Base-by-base conservation (phyloP, 805 yeast genomes). In the Hanseniaspora vineae region DNA sequence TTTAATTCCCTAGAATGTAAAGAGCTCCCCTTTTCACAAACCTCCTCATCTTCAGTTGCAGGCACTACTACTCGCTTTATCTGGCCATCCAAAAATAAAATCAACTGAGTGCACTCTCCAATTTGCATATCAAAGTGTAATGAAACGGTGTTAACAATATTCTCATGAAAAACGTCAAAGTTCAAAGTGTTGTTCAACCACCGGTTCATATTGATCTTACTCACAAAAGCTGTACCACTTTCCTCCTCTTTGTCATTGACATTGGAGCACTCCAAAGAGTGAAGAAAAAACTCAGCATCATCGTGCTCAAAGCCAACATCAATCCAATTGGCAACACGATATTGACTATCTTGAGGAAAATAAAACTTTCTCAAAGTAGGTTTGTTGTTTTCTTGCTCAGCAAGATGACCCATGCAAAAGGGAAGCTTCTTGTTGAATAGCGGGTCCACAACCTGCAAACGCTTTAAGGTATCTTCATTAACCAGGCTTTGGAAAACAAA, bases 41-140 rank as follows among this genome's bases (percentile, higher is more conserved):
- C 8, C 29, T 23, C 29, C 4, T 5, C 8, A 8, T 23, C 8
- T 4, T 23, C 29, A 23, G 6, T 8, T 23, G 29, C 8, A 23
- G 29, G 29, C 29, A 5, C 6, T 23, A 5, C 6, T 23, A 23
- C 29, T 23, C 8, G 29, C 29, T 23, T 23, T 4, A 23, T 23
- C 8, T 23, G 6, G 29, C 29, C 29, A 49, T 66, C 66, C 35
- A 64, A 57, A 1, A 66, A 57, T 31, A 67, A 55, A 32, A 67
- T 61, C 42, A 67, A 54, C 69, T 70, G 65, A 46, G 65, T 64
- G 55, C 70, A 64, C 42, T 66, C 68, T 42, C 70, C 71, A 44
- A 67, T 61, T 33, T 62, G 59, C 48, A 60, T 59, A 3, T 66
- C 64, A 31, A 67, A 50, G 50, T 66, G 65, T 46, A 66, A 50